These are phyloP conservation scores for Poteriospumella lacustris DNA, from an alignment of 108 stramenopile species.

Conservation along the genomic window DNA sequence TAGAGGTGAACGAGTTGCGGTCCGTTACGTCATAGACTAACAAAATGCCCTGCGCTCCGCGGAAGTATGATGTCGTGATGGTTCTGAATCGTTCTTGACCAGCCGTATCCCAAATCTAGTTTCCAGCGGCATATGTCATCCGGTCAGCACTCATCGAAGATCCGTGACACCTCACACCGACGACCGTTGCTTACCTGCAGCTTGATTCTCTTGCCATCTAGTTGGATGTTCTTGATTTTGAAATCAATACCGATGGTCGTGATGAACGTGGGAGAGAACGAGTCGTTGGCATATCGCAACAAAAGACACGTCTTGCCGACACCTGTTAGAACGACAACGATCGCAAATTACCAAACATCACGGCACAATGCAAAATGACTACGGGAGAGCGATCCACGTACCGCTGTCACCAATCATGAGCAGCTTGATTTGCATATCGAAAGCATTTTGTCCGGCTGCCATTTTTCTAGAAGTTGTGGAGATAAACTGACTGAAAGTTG, in stretches of 20 bases:
- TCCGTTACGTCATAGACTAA: constrained; percentile 53
- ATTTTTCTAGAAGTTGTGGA: constrained; percentile 22
- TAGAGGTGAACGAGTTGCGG: constrained; percentile 45
- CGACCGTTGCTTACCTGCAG: constrained; percentile 25
- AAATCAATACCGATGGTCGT: constrained; percentile 62
- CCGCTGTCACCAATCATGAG: constrained; percentile 96
- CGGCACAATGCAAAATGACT: no score
- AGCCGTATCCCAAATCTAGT: constrained; percentile 65
- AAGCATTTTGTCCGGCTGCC: constrained; percentile 29
- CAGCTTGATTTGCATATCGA: constrained; percentile 96
- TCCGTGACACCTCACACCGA: constrained; percentile 12
- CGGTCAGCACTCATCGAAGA: not conserved
- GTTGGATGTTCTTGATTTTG: constrained; percentile 58
- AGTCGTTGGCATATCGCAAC: constrained; percentile 95
- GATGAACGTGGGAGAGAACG: constrained; percentile 68
- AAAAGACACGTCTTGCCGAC: constrained; percentile 85
- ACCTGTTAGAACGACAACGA: no score
- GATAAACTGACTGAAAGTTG: no score
- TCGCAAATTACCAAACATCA: no score
- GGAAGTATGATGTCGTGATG: constrained; percentile 89
- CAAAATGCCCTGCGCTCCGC: constrained; percentile 66
- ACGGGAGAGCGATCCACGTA: no score
- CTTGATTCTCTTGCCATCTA: constrained; percentile 59
- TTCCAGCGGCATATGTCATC: not conserved
- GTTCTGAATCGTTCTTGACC: constrained; percentile 62